Conservation (phyloP, 768 basidiomycete species). For the Ephemerocybe angulata region DNA sequence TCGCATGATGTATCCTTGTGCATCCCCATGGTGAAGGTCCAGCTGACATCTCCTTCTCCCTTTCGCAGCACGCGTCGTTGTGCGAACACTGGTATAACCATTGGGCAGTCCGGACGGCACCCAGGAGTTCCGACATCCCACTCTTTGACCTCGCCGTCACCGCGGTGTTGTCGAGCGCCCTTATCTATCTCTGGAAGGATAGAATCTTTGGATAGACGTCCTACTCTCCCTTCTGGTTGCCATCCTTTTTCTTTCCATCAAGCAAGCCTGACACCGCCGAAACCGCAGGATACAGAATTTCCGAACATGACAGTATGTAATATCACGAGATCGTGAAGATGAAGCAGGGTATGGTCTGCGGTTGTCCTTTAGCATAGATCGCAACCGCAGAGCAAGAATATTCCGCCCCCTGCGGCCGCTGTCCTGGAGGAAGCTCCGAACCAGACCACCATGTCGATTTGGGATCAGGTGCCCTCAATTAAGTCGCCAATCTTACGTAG, state of each 20-base stretch:
- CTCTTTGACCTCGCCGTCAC: slow-evolving; percentile 23
- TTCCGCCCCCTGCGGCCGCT: too few relatives aligned
- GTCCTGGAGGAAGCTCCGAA: too few relatives aligned
- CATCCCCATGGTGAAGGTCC: neutral
- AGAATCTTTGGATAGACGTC: slow-evolving; percentile 14
- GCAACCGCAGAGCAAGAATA: too few relatives aligned
- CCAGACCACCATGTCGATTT: too few relatives aligned
- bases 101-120: slow-evolving; percentile 21
- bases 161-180: slow-evolving; percentile 20
- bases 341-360: too few relatives aligned
- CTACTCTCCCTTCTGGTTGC: neutral
- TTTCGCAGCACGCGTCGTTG: slow-evolving; percentile 29
- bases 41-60: neutral
- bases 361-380: too few relatives aligned
- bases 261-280: too few relatives aligned
- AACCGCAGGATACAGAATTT: too few relatives aligned
- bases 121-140: slow-evolving; percentile 3
- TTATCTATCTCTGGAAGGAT: slow-evolving; percentile 31
- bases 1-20: neutral
- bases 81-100: slow-evolving; percentile 33
- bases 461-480: too few relatives aligned
- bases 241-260: neutral
- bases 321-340: too few relatives aligned
- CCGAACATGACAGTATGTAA: too few relatives aligned
- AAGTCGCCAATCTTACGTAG: too few relatives aligned